Conservation (phyloP, 2,329 filamentous ascomycete species). For the Aspergillus sp. region DNA sequence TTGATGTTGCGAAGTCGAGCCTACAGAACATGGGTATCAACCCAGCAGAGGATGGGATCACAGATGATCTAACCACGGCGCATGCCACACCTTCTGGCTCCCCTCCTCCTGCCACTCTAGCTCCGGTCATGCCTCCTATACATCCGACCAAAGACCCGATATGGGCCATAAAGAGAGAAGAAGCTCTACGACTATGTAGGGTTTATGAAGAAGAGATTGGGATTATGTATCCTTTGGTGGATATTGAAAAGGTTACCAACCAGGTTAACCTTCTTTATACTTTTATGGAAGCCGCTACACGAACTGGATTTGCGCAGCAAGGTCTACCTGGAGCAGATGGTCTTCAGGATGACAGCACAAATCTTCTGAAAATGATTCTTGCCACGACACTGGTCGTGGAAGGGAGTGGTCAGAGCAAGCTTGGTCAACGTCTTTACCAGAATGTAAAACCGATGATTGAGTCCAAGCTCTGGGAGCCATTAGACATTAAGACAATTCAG, state of each 20-base stretch:
- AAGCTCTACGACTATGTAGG: constrained; percentile 72
- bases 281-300: constrained; percentile 65
- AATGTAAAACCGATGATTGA: constrained; percentile 71
- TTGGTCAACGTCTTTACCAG: constrained; percentile 68
- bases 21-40: constrained; percentile 86
- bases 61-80: constrained; percentile 52
- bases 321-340: constrained; percentile 52
- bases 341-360: constrained; percentile 60
- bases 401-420: constrained; percentile 70
- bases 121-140: constrained; percentile 27
- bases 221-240: constrained; percentile 83
- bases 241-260: constrained; percentile 65
- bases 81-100: constrained; percentile 50
- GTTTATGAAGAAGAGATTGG: constrained; percentile 88
- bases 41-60: constrained; percentile 54
- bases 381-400: constrained; percentile 74
- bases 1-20: constrained; percentile 82
- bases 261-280: constrained; percentile 67
- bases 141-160: constrained; percentile 66
- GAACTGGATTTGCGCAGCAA: constrained; percentile 54
- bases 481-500: constrained; percentile 55
- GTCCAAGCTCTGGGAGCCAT: constrained; percentile 53
- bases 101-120: constrained; percentile 30
- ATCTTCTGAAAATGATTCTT: constrained; percentile 77
- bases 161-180: constrained; percentile 70